Evolutionary conservation across 768 basidiomycete species (phyloP).

Genomic region (Boletus reticulatus): DNA sequence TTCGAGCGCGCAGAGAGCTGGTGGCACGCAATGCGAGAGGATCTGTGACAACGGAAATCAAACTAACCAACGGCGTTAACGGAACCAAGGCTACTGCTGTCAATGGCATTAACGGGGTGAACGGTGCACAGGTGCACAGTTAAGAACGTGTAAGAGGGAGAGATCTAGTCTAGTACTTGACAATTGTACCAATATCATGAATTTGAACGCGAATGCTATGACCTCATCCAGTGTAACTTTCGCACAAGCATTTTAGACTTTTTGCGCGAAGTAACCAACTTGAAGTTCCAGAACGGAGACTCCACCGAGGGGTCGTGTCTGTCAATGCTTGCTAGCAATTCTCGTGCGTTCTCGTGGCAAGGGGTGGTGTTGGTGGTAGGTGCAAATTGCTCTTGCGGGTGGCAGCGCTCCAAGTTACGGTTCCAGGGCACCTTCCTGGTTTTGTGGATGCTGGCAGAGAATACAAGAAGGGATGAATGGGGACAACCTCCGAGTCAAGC

Average conservation of each 20-base stretch:
- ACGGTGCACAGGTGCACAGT: conserved; percentile 8
- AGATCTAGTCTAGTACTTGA: too few relatives aligned
- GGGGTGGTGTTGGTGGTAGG: conserved; percentile 7
- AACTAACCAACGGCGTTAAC: conserved; percentile 11
- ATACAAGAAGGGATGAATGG: background rate
- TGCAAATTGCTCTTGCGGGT: background rate
- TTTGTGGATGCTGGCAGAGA: conserved; percentile 16
- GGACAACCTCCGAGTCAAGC: background rate
- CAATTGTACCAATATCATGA: too few relatives aligned
- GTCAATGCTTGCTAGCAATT: background rate
- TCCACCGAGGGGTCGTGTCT: background rate
- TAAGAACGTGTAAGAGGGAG: background rate
- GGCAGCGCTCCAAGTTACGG: background rate
- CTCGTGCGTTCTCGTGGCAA: background rate
- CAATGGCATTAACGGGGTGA: conserved; percentile 19
- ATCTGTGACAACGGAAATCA: conserved; percentile 4
- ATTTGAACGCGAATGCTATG: background rate
- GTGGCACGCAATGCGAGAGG: conserved; percentile 34
- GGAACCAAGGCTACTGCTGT: conserved; percentile 11
- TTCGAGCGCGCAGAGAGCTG: conserved; percentile 66
- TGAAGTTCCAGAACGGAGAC: background rate
- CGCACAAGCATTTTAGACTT: background rate
- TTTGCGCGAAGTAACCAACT: background rate
- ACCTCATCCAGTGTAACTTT: conserved; percentile 2
- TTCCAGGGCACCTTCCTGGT: conserved; percentile 14